Conservation (phyloP, 768 basidiomycete genomes). For the Trametes villosa region DNA sequence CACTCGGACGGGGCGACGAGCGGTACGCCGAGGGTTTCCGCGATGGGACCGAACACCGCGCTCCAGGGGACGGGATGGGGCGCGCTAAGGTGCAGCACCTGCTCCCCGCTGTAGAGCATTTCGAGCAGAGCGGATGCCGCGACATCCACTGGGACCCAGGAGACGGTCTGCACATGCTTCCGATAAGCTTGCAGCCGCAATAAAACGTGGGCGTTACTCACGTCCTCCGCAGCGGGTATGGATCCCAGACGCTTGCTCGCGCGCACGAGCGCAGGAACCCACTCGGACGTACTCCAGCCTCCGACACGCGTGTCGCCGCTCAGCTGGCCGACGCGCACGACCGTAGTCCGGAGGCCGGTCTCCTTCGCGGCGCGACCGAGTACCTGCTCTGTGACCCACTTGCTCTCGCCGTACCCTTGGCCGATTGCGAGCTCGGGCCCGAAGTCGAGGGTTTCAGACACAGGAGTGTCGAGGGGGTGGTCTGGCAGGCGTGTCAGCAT, state of each 20-base stretch:
- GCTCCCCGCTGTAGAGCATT: conserved; percentile 28
- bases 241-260: conserved; percentile 34
- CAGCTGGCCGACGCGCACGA: conserved; percentile 52
- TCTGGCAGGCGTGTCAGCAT: background rate
- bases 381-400: conserved; percentile 49
- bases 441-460: conserved; percentile 13
- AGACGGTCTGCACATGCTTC: conserved; percentile 35
- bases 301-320: conserved; percentile 44
- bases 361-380: conserved; percentile 35
- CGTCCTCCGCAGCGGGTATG: conserved; percentile 39
- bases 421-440: conserved; percentile 41
- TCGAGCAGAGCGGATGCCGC: conserved; percentile 40
- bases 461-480: background rate
- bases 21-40: conserved; percentile 27
- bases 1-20: conserved; percentile 42
- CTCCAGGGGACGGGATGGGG: conserved; percentile 42
- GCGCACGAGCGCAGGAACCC: conserved; percentile 47
- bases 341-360: conserved; percentile 41
- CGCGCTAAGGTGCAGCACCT: conserved; percentile 44
- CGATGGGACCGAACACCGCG: conserved; percentile 34
- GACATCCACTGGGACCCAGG: conserved; percentile 49
- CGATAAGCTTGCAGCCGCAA: background rate
- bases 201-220: conserved; percentile 27
- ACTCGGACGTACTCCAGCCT: conserved; percentile 49
- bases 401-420: conserved; percentile 50